Evolutionary conservation across 768 basidiomycete genomes (phyloP), one percentile per base, ranked within the genome.

Genomic region (Tulasnella sp.): DNA sequence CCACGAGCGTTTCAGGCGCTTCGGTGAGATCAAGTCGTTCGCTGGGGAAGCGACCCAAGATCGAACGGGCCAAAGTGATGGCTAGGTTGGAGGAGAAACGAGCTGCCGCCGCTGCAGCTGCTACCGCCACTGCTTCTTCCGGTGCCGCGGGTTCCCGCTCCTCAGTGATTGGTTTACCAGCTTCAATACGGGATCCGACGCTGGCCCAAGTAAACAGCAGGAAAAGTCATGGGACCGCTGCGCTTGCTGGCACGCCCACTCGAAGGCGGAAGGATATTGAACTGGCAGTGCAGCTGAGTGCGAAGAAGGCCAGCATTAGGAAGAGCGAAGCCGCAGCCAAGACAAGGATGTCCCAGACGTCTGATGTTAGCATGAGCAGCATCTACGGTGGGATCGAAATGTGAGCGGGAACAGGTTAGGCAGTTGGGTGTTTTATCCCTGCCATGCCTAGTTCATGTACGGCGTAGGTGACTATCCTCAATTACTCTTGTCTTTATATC

Each of bases 31-130:
- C 78, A 7, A 40, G 40, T 52, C 42, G 40, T n/a, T 31, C 39
- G 31, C 40, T 56, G 7, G 40, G 42, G n/a, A 72, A 80, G 18
- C 68, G 80, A 21, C 80, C 80, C 18, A 71, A 74, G 14, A 81
- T 81, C 56, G 81, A 81, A 19, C 42, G 80, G 34, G 62, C 79
- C 24, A 81, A 76, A 58, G 80, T 81, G 18, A 81, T 81, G 38
- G 80, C 80, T 10, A 81, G 76, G n/a, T 72, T 81, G 74, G 80
- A 62, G 19, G 80, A 74, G 42, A 74, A 81, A 48, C 72, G 80
- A 34, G 74, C 73, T 42, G 27, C 31, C 12, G 79, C 68, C 6
- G 78, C 73, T 31, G 78, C 71, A 3, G 78, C 42, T n/a, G 39
- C 58, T 24, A 31, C 71, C 46, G n/a, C 36, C 18, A 21, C 31